Base-by-base conservation (phyloP, 345 rosid species). In the Eucalyptus camaldulensis region DNA sequence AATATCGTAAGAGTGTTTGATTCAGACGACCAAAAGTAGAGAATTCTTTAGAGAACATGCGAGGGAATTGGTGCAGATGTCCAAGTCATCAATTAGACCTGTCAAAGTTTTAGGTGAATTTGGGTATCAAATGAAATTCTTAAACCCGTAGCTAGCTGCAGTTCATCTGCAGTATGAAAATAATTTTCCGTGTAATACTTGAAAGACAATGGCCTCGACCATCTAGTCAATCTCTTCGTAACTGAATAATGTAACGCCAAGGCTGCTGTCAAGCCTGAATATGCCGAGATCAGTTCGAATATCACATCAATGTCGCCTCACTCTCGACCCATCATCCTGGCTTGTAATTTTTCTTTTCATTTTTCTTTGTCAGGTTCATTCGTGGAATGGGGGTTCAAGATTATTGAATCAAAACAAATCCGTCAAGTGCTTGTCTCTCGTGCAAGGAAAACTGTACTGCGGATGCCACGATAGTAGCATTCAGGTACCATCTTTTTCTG, bases 391-490 rank as follows among this genome's bases (percentile, higher is more conserved):
- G 86, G 90, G 92, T 88, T 92, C 95, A 69, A 96, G 93, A 91
- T 85, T 94, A 72, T 86, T 95, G 86, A 93, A 93, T 90, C 58
- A 93, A 86, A 90, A 86, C 76, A 95, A 95, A 90, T 5, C 91
- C 49, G 92, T 94, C 50, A 96, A 93, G 91, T 94, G 95, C 88
- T 44, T 95, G 92, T 89, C 94, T 60, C 92, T 96, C 13, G 93
- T 87, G 12, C 95, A 92, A 47, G 97, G 96, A 85, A 93, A 93
- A 89, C 87, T 96, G 43, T 96, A 92, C n/a, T 94, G 96, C 33
- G 97, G 97, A 89, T 94, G 97, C 90, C 93, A 92, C n/a, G 96
- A 96, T 89, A 92, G 67, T 90, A 93, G 96, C 88, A 92, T 96
- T 90, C 97, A 95, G 95, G 97, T 95, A 87, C 60, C 51, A 5